Evolutionary conservation across 2,329 filamentous ascomycete genomes (phyloP), one percentile per base, ranked within the genome.

Genomic region (Emergomyces africanus): DNA sequence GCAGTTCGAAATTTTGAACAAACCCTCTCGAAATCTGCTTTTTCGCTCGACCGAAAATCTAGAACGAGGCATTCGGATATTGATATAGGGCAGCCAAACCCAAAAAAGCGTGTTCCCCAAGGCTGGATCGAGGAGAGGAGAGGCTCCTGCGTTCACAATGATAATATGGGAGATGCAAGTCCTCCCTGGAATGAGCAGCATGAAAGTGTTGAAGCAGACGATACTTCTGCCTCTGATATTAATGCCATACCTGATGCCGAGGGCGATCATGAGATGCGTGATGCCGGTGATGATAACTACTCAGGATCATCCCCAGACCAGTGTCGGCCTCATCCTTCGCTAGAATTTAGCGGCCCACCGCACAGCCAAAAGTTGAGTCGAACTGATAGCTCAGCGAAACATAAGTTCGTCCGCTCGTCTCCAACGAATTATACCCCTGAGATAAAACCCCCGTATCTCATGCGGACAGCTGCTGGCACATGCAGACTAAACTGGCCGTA

Each of bases 401-500:
- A 30, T 8, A 46, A 37, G 2, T 53, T 39, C 15, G 33, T 37
- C 12, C 12, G 20, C 46, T 54, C 41, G 15, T 49, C 51, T 12
- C 58, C 48, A 10, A 23, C 51, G 15, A 25, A 58, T 25, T 39
- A 50, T 33, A 53, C 5, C n/a, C 23, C 46, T 5, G 66, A 65
- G 41, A 57, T 68, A 5, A 68, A 64, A 54, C 70, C 73, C 1
- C 66, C 70, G 14, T 64, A 77, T 3, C 61, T 73, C 20, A 64
- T 69, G 5, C 65, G 68, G 49, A 64, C 67, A 61, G 63, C 68
- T 4, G 69, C 72, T 50, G 74, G 74, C 10, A 63, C 69, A 2
- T 65, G 69, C 2, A 87, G 83, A 66, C 77, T 97, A 54, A 96
- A 95, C 72, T 99, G 92, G 91, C 88, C 90, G 57, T 89, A 94